These are phyloP conservation scores for Aspergillus ochraceus DNA, from an alignment of 2,329 filamentous ascomycete species.

Conservation along the genomic window DNA sequence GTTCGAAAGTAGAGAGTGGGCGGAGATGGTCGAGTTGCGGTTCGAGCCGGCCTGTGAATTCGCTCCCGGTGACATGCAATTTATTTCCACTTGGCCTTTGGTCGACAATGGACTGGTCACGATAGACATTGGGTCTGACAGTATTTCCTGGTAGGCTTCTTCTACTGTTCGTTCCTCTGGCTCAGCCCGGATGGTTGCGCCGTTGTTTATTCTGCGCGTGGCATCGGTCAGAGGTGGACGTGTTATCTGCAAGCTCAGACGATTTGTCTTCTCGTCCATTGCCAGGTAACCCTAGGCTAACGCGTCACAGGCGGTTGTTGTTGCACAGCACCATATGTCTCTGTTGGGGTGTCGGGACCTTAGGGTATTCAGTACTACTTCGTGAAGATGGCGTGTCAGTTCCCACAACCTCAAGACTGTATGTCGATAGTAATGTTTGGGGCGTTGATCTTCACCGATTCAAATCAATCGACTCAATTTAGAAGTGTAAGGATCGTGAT, in stretches of 20 bases:
- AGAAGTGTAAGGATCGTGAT: background rate
- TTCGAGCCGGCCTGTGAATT: constrained; percentile 52
- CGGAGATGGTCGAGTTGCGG: constrained; percentile 54
- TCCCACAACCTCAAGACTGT: background rate
- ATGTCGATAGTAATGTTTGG: background rate
- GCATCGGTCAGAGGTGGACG: constrained; percentile 51
- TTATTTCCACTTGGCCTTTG: constrained; percentile 45
- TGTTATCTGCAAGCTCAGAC: constrained; percentile 16
- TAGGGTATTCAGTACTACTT: background rate
- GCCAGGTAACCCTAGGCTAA: constrained; percentile 19
- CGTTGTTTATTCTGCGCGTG: constrained; percentile 50
- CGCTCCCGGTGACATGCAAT: constrained; percentile 54
- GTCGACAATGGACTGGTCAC: constrained; percentile 27
- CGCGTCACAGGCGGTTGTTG: background rate
- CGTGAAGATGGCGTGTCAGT: background rate
- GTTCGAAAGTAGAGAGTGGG: constrained; percentile 55
- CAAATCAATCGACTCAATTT: background rate
- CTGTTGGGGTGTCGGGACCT: background rate
- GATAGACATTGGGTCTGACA: constrained; percentile 29
- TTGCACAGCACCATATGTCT: constrained; percentile 6
- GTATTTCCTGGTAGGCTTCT: constrained; percentile 18
- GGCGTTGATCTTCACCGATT: background rate
- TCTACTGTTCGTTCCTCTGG: constrained; percentile 10
- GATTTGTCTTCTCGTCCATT: constrained; percentile 21
- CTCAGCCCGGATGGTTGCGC: constrained; percentile 26